Evolutionary conservation across 495 filamentous ascomycete species (phyloP).

Genomic region (Achaetomiella virescens): DNA sequence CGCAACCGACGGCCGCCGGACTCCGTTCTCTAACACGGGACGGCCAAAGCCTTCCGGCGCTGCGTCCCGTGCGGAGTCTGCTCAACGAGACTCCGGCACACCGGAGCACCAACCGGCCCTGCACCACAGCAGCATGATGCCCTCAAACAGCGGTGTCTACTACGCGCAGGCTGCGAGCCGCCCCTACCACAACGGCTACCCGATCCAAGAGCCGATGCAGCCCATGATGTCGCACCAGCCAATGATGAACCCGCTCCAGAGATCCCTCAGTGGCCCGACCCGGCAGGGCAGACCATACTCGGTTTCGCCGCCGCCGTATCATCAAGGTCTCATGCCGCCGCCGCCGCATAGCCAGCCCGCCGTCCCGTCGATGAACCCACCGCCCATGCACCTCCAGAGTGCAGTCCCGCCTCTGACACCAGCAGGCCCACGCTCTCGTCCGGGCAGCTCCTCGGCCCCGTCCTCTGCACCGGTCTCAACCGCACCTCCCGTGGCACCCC

Average conservation of each 20-base stretch:
- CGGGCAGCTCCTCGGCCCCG: constrained; percentile 24
- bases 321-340: neutral
- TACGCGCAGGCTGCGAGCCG: constrained; percentile 32
- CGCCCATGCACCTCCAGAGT: constrained; percentile 5
- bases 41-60: constrained; percentile 32
- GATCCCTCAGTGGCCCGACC: neutral
- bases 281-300: constrained; percentile 15
- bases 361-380: neutral
- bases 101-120: constrained; percentile 23
- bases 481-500: too few species aligned
- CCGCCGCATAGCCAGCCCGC: neutral
- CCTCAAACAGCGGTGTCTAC: constrained; percentile 35
- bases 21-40: constrained; percentile 21
- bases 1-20: constrained; percentile 12
- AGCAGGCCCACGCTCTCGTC: constrained; percentile 14
- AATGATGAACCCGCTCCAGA: neutral
- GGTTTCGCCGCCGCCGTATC: constrained; percentile 15
- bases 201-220: constrained; percentile 30
- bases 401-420: constrained; percentile 4
- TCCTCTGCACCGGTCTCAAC: too few species aligned
- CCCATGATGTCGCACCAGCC: constrained; percentile 15
- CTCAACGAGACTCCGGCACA: constrained; percentile 20
- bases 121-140: constrained; percentile 27
- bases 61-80: constrained; percentile 34
- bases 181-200: constrained; percentile 37